Evolutionary conservation across 164 flowering plant genomes (phyloP).

Genomic region (Annona cherimola): DNA sequence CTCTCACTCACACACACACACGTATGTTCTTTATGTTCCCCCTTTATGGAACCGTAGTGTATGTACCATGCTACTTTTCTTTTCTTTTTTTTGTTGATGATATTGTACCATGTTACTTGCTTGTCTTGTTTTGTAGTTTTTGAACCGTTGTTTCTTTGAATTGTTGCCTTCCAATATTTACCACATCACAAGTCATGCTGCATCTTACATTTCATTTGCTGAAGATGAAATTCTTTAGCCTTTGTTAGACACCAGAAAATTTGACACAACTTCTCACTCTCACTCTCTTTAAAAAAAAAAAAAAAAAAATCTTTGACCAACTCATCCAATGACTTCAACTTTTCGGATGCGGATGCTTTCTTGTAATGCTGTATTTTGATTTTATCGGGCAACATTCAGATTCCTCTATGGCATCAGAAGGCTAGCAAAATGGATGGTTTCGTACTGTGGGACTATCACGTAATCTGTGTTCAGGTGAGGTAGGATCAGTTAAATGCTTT

Average conservation of each 20-base stretch:
- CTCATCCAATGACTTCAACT: background rate
- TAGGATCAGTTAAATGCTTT: background rate
- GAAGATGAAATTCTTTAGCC: background rate
- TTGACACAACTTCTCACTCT: background rate
- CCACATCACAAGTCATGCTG: background rate
- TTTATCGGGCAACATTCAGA: constrained; percentile 22
- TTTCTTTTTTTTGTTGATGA: too few relatives aligned
- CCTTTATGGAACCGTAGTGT: too few relatives aligned
- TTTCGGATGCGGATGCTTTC: background rate
- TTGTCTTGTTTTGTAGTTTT: background rate
- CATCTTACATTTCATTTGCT: background rate
- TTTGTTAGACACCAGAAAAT: background rate
- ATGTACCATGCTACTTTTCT: too few relatives aligned
- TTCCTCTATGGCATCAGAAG: constrained; percentile 91
- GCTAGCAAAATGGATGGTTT: constrained; percentile 84
- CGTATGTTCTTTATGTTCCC: too few relatives aligned
- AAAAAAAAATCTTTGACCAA: background rate
- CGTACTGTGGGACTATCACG: constrained; percentile 93
- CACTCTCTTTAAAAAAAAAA: background rate
- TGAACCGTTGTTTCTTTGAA: background rate
- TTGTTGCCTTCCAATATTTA: background rate
- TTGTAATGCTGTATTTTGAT: constrained; percentile 2
- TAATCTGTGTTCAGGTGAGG: constrained; percentile 80
- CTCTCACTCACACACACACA: too few relatives aligned
- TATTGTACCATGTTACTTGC: too few relatives aligned